Evolutionary conservation across 768 basidiomycete species (phyloP), one percentile per base, ranked within the genome.

Genomic region (Pleurotus pulmonarius): DNA sequence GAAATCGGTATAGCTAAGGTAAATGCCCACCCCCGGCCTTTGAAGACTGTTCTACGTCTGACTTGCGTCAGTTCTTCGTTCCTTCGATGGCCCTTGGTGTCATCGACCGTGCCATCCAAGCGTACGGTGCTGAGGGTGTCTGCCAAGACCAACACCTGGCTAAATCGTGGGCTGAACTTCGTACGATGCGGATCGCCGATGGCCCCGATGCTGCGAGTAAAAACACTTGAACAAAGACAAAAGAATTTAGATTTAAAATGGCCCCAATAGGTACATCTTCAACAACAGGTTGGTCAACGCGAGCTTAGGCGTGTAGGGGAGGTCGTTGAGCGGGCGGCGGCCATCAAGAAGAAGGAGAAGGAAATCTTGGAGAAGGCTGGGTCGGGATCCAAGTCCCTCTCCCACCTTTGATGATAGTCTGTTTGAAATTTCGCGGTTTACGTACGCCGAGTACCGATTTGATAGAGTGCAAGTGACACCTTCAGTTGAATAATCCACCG

Each of bases 1-100:
- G 97, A 98, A 70, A 98, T 99, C 64, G 95, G 93, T 20, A 92
- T 98, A 58, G 94, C 97, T 45, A 99, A 99, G 81, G 96, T 90
- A 59, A 41, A 34, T 58, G n/a, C 34, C 11, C 49, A 43, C 12
- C 6, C 49, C 29, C 12, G 7, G 38, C 4, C 25, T 34, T 11
- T 20, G 29, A 16, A n/a, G 16, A 22, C 25, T 26, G 18, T 26
- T 53, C 20, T 4, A 45, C 38, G 5, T 54, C 38, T 13, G 3
- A 8, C 18, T 37, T 46, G 40, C n/a, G 54, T 2, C 61, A 98
- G 95, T 96, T 97, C 65, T 87, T 94, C 39, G 93, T 98, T 11
- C 97, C 97, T 11, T 80, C 81, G 0, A 92, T 96, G 89, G 96
- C 95, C 0, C 78, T 91, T 49, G 74, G 76, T 22, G 89, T 99